Evolutionary conservation across 441 rosid genomes (phyloP), one percentile per base, ranked within the genome.

Genomic region (Capsella rubella): DNA sequence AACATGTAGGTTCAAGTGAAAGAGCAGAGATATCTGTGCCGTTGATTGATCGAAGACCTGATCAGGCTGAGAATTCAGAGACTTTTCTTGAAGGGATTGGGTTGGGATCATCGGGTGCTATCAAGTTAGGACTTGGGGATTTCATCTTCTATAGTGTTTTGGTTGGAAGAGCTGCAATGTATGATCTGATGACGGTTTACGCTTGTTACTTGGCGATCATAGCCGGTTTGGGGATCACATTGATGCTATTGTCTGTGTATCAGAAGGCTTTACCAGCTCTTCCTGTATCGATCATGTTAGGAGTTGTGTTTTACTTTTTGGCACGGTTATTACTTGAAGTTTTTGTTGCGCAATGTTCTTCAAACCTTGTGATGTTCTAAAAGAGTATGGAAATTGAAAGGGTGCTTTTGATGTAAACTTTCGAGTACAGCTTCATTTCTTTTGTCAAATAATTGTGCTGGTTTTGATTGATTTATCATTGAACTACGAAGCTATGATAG

Each of bases 81-180:
- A 82, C 68, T 64, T 68, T 84, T 72, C 84, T 88, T 21, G 97
- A 94, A 79, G 92, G 96, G 6, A 83, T 91, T 67, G 97, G 96
- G 14, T 83, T 91, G 82, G 98, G 96, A 16, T 84, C 93, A 16
- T 81, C 90, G 0, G 98, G 97, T 70, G 97, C 98, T 29, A 87
- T 93, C 67, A 93, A 93, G 83, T 84, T 93, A 62, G 98, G 97
- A 45, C 85, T 93, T 47, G 98, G 97, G 2, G 97, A 91, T 83
- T 89, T 93, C 63, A 89, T 91, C 59, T 93, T 93, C 87, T 93
- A 91, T 77, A 93, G 97, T 27, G 98, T 90, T 70, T 78, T 91
- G 73, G 97, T 93, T 69, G 97, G 97, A 37, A 89, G 97, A 78
- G 96, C 97, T 21, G 97, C 96, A 3, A 87, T 91, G 96, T 94